Evolutionary conservation across 352 stramenopile genomes (phyloP), one percentile per base, ranked within the genome.

Genomic region (Phytophthora melonis): DNA sequence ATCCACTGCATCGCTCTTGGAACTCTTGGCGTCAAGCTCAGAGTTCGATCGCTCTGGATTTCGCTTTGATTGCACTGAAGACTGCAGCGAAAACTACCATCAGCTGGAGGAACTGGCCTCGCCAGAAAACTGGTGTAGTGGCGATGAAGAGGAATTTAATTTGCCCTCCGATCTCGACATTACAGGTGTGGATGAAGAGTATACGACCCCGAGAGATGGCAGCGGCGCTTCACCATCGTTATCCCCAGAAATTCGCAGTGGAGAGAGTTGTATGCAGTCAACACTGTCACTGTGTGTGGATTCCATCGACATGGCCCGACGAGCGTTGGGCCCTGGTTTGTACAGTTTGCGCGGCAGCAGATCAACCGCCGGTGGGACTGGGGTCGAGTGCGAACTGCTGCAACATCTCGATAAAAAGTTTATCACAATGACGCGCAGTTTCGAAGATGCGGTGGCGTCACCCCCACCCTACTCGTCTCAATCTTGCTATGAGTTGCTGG

Each of bases 291-390:
- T 75, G 9, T 88, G 81, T 62, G 55, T 87, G 3, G 79, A 85
- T 34, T 82, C 79, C 4, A 80, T 87, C 49, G 81, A 88, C 49
- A 81, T 85, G 50, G 77, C 77, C 3, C 58, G 81, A 53, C 81
- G 81, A 66, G 49, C 64, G 6, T 75, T 88, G 56, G 81, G 81
- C 1, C 81, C 81, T 13, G 72, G 79, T 5, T 55, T 81, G 39
- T 68, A 68, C 43, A 75, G 69, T 16, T 41, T 88, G 47, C 56
- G 19, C 3, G 64, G 58, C 18, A n/a, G 50, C 25, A 50, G 3
- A 5, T 39, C 19, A 34, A 25, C 41, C 43, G 34, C 19, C 30
- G 67, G 21, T 43, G 62, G 58, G 27, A 75, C 70, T n/a, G 79
- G 76, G 32, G 64, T 83, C n/a, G 81, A 88, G 39, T 73, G 72